Evolutionary conservation across 495 filamentous ascomycete genomes (phyloP).

Genomic region (Podospora pseudopauciseta): DNA sequence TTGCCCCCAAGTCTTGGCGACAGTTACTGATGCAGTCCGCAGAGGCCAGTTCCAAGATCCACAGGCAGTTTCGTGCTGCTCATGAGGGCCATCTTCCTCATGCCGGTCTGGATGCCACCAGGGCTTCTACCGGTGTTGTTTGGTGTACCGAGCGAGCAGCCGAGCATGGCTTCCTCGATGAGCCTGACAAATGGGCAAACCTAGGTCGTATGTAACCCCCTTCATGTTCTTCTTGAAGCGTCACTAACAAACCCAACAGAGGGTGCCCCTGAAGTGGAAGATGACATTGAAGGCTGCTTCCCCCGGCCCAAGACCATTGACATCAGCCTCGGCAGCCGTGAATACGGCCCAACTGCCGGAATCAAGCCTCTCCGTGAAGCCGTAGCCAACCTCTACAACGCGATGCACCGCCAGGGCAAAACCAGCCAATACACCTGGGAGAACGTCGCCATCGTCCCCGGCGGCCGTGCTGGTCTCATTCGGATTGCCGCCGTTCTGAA

Average conservation of each 20-base stretch:
- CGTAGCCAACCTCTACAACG: constrained; percentile 90
- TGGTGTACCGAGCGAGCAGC: constrained; percentile 81
- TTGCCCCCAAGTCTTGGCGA: constrained; percentile 2
- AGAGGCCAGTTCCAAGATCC: constrained; percentile 77
- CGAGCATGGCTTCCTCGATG: constrained; percentile 76
- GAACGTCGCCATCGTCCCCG: constrained; percentile 97
- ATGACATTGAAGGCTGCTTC: constrained; percentile 88
- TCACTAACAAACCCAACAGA: constrained; percentile 35
- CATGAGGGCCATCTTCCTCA: constrained; percentile 88
- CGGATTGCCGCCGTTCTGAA: constrained; percentile 90
- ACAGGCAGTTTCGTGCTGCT: constrained; percentile 77
- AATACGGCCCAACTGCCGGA: constrained; percentile 91
- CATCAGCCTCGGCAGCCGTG: constrained; percentile 68
- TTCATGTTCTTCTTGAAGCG: background rate
- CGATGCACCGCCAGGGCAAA: constrained; percentile 83
- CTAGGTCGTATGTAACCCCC: constrained; percentile 57
- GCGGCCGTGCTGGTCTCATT: constrained; percentile 87
- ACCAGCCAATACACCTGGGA: constrained; percentile 95
- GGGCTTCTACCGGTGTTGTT: constrained; percentile 78
- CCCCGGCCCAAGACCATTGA: constrained; percentile 78
- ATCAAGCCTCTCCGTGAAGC: constrained; percentile 87
- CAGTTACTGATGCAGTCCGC: constrained; percentile 16
- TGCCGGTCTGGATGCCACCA: constrained; percentile 80
- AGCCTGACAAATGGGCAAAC: constrained; percentile 84
- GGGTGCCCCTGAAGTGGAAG: constrained; percentile 86